Evolutionary conservation across 257 asterid genomes (phyloP).

Genomic region (Perilla frutescens): DNA sequence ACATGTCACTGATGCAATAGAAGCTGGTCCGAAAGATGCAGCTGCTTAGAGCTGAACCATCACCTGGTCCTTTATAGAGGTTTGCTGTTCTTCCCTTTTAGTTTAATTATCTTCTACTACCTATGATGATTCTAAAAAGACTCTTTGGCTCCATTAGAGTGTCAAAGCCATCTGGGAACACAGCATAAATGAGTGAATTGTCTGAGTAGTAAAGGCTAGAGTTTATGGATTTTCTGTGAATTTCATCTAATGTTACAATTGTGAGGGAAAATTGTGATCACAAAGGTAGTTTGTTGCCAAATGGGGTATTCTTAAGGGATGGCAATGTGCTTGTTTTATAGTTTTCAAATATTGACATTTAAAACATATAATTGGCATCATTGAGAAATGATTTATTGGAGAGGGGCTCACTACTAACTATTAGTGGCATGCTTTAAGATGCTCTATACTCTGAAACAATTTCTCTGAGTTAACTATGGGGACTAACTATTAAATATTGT

Average conservation of each 20-base stretch:
- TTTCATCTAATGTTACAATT: slow-evolving; percentile 1
- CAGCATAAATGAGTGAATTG: background rate
- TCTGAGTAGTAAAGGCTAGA: background rate
- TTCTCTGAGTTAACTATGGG: background rate
- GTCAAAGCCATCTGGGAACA: background rate
- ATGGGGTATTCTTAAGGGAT: background rate
- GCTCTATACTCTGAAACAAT: background rate
- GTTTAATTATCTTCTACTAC: slow-evolving; percentile 4
- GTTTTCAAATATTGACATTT: background rate
- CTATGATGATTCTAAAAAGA: background rate
- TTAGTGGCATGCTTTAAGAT: slow-evolving; percentile 4
- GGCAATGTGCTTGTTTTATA: background rate
- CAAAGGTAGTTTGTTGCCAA: slow-evolving; percentile 8
- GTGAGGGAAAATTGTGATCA: background rate
- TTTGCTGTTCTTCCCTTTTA: slow-evolving; percentile 29
- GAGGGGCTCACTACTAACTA: background rate
- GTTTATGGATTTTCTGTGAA: slow-evolving; percentile 21
- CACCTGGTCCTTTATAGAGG: slow-evolving; percentile 30
- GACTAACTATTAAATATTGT: background rate
- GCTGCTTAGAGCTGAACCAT: slow-evolving; percentile 31
- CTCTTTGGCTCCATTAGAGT: background rate
- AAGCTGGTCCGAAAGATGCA: slow-evolving; percentile 20
- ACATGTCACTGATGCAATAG: slow-evolving; percentile 19
- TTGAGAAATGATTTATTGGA: slow-evolving; percentile 8
- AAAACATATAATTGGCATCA: background rate